phyloP scores from a whole-genome alignment of 2,329 filamentous ascomycete genomes.

The Sordariomycetes sp. region DNA sequence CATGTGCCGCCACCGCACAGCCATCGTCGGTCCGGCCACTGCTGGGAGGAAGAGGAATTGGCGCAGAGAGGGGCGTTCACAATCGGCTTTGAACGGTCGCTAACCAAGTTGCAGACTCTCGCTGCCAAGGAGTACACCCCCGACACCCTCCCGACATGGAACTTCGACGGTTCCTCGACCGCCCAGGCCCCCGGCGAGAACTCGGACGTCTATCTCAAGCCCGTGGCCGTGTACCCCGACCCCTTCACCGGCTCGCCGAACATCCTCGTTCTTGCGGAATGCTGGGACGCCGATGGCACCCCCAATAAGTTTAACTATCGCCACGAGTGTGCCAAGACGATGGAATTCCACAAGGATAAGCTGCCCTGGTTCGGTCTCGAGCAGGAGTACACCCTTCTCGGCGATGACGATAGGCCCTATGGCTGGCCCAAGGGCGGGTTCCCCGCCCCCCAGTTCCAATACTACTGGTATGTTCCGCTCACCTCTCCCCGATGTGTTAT shows the following conservation, averaged over 20 bases:
- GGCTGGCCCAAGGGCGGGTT: constrained; percentile 63
- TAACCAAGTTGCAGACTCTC: constrained; percentile 29
- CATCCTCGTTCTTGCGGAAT: constrained; percentile 89
- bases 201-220: constrained; percentile 94
- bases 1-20: neutral
- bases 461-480: constrained; percentile 42
- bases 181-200: constrained; percentile 88
- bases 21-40: neutral
- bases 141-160: constrained; percentile 43
- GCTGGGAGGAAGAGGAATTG: neutral
- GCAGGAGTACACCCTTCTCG: constrained; percentile 82
- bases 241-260: constrained; percentile 86
- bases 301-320: constrained; percentile 99
- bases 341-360: constrained; percentile 74
- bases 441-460: constrained; percentile 86
- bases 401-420: constrained; percentile 76
- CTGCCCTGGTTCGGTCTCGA: constrained; percentile 97
- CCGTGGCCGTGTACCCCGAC: constrained; percentile 79
- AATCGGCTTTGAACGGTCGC: neutral
- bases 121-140: constrained; percentile 36
- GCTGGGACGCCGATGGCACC: constrained; percentile 85
- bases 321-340: constrained; percentile 79
- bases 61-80: neutral
- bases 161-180: constrained; percentile 71
- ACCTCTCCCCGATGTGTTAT: neutral